Percentiles rank a stretch among this genome's conserved stretches.
Conservation (phyloP, 345 rosid genomes). For the Eutrema japonicum region DNA sequence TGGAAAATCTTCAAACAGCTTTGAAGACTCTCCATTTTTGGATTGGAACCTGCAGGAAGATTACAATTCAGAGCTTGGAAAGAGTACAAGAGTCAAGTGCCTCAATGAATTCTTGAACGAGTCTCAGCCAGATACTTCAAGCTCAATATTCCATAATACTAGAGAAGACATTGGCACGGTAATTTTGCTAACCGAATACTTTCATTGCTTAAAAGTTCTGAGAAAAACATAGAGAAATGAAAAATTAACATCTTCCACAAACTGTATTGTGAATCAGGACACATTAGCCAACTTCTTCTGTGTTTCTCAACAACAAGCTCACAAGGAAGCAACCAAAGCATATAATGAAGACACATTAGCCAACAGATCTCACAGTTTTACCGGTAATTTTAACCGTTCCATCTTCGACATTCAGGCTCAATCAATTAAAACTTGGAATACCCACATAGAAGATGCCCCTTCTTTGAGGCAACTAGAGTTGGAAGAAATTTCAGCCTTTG, state of each 20-base stretch:
- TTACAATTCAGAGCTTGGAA: slow-evolving; percentile 36
- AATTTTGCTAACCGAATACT: slow-evolving; percentile 31
- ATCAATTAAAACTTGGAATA: slow-evolving; percentile 30
- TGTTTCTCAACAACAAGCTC: slow-evolving; percentile 35
- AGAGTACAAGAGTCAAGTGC: slow-evolving; percentile 46
- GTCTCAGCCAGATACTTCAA: slow-evolving; percentile 55
- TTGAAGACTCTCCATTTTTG: slow-evolving; percentile 16
- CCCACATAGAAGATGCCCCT: slow-evolving; percentile 41
- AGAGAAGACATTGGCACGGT: slow-evolving; percentile 50
- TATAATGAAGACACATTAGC: slow-evolving; percentile 40
- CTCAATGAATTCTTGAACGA: slow-evolving; percentile 68
- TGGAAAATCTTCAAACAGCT: slow-evolving; percentile 19
- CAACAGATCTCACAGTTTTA: slow-evolving; percentile 42
- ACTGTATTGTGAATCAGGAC: slow-evolving; percentile 47
- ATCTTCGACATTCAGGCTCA: slow-evolving; percentile 48
- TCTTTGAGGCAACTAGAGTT: slow-evolving; percentile 35
- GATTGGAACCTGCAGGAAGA: slow-evolving; percentile 40
- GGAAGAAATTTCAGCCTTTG: slow-evolving; percentile 47
- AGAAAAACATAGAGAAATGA: background rate
- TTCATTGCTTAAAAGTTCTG: background rate
- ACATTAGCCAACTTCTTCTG: slow-evolving; percentile 28
- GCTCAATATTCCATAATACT: slow-evolving; percentile 34
- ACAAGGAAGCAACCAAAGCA: slow-evolving; percentile 33
- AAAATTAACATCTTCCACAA: slow-evolving; percentile 5
- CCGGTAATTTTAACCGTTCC: slow-evolving; percentile 51